Evolutionary conservation across 306 rosid genomes (phyloP), one percentile per base, ranked within the genome.

Genomic region (Abrus precatorius): DNA sequence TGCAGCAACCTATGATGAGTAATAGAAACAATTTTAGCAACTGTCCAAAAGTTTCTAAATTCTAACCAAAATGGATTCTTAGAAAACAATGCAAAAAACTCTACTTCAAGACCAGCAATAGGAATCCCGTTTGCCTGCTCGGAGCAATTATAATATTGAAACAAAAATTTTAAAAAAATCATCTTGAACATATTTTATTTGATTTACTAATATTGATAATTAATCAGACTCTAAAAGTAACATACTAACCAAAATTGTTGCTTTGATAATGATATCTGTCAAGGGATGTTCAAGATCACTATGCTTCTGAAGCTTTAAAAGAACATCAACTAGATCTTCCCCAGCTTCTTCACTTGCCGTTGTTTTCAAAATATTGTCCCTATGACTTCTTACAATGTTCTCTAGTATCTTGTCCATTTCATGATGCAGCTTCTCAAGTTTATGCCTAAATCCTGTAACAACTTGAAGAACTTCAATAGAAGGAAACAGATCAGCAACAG

Each of bases 321-420:
- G 50, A 52, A 84, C 87, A 79, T 79, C 84, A 79, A 84, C 87
- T 1, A 84, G 30, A 32, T 84, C 87, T 41, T 84, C 83, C n/a
- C 70, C 80, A 9, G 5, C 71, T 55, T 57, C 43, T 48, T 57
- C 65, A 38, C 41, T 13, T 1, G 12, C 0, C 41, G 40, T 52
- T 69, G 69, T 44, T 70, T 50, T 13, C 38, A 1, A 14, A 65
- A 65, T 6, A 52, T 28, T 10, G 12, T 3, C 74, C 84, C 63
- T 50, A n/a, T 84, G 80, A 57, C 66, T 63, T 48, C 77, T 67
- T 2, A 84, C 74, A 79, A 84, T 74, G 27, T 49, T 79, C 20
- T 66, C 86, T 13, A 79, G 87, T 7, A 84, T 57, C 55, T 69
- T 84, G 41, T 84, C 87, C 4, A 79, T 11, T 79, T 68, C 84